phyloP scores from a whole-genome alignment of 2,329 filamentous ascomycete genomes.

The Lachnellula cervina region DNA sequence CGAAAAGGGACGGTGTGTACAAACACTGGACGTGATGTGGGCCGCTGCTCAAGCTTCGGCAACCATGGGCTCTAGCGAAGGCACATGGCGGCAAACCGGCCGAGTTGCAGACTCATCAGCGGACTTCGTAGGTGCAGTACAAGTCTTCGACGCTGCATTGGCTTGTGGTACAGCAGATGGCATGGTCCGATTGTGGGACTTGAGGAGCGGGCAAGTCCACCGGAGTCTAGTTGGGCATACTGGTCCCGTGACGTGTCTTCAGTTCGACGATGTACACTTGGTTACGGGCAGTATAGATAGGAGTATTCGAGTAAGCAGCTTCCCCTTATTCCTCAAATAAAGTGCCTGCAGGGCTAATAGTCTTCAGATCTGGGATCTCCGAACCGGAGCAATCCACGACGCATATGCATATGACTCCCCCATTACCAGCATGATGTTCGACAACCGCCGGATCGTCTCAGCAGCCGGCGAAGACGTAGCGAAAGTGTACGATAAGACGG shows the following conservation, averaged over 20 bases:
- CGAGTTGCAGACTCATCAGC: constrained; percentile 63
- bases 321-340: neutral
- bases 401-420: constrained; percentile 92
- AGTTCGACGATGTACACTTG: constrained; percentile 93
- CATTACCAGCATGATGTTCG: constrained; percentile 96
- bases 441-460: constrained; percentile 79
- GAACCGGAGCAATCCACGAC: constrained; percentile 91
- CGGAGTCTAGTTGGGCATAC: constrained; percentile 93
- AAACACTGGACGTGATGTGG: constrained; percentile 97
- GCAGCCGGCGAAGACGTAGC: constrained; percentile 90
- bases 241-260: constrained; percentile 85
- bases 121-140: constrained; percentile 89
- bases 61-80: constrained; percentile 56
- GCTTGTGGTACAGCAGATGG: constrained; percentile 96
- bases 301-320: constrained; percentile 75
- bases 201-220: constrained; percentile 95
- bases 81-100: constrained; percentile 65
- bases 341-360: constrained; percentile 26
- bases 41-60: constrained; percentile 85
- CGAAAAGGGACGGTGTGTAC: constrained; percentile 92
- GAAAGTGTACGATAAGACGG: constrained; percentile 97
- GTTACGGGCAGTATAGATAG: constrained; percentile 90
- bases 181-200: constrained; percentile 95
- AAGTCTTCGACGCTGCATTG: constrained; percentile 92
- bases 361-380: constrained; percentile 93